Conservation (phyloP, 208 protist genomes). For the Wallacemonas rigidus region DNA sequence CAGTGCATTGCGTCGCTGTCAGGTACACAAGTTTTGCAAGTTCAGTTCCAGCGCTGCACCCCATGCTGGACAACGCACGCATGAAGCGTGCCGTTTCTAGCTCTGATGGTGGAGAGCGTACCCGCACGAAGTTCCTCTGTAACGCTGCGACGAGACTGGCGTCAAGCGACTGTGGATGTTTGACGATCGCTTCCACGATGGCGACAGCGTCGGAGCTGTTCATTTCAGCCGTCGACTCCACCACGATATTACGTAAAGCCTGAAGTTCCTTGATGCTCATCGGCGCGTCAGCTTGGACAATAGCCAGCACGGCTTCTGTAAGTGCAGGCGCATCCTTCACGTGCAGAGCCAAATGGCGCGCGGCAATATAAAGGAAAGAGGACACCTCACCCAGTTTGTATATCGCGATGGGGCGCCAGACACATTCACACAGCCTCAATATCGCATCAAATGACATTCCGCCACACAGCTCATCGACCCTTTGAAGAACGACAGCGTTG, state of each 20-base stretch:
- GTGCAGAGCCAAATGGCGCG: neutral
- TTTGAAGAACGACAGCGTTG: neutral
- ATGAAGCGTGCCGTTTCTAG: constrained; percentile 1
- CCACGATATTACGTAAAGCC: neutral
- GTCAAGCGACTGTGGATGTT: neutral
- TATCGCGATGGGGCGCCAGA: constrained; percentile 9
- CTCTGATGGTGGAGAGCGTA: neutral
- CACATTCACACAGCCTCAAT: neutral
- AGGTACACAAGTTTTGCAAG: neutral
- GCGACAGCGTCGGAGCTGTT: neutral
- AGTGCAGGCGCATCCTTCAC: neutral
- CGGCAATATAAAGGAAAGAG: constrained; percentile 8
- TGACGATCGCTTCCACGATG: neutral
- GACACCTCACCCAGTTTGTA: constrained; percentile 15
- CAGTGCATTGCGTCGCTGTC: neutral
- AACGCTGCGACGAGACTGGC: neutral
- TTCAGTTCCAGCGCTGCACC: neutral
- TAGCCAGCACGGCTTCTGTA: neutral
- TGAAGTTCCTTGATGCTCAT: neutral
- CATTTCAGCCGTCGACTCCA: neutral
- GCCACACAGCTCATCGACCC: neutral
- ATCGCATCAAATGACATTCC: neutral
- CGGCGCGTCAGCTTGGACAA: neutral
- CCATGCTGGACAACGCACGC: neutral
- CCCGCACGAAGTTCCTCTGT: neutral